These are phyloP conservation scores for Clonostachys chloroleuca DNA, from an alignment of 2,329 filamentous ascomycete species.

Conservation along the genomic window DNA sequence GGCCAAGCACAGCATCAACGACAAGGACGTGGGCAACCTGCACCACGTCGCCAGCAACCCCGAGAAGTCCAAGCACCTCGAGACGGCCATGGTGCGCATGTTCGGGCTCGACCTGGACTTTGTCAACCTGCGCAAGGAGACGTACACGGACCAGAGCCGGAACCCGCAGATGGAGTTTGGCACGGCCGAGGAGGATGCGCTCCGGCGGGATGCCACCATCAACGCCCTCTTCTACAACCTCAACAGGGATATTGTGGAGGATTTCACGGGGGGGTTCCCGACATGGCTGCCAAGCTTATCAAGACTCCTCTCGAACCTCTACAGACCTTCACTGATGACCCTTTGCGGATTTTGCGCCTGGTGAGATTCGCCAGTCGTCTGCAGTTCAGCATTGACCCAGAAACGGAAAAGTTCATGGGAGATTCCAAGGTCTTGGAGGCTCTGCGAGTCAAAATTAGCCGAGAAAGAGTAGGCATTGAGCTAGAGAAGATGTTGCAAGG, in stretches of 20 bases:
- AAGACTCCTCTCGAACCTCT: slow-evolving; percentile 82
- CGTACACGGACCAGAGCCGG: slow-evolving; percentile 81
- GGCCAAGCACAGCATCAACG: slow-evolving; percentile 53
- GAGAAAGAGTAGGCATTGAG: slow-evolving; percentile 83
- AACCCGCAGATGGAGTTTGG: slow-evolving; percentile 94
- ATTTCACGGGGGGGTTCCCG: slow-evolving; percentile 78
- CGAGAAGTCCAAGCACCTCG: slow-evolving; percentile 93
- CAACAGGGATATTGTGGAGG: slow-evolving; percentile 73
- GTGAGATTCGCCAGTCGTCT: slow-evolving; percentile 88
- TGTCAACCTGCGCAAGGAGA: slow-evolving; percentile 90
- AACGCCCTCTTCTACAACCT: slow-evolving; percentile 97
- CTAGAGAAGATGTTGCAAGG: slow-evolving; percentile 88
- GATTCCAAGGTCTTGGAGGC: slow-evolving; percentile 73
- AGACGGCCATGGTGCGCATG: slow-evolving; percentile 82
- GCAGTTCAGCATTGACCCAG: slow-evolving; percentile 69
- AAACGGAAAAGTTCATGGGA: slow-evolving; percentile 69
- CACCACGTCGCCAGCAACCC: slow-evolving; percentile 91
- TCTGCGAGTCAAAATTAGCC: slow-evolving; percentile 83
- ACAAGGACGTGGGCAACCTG: slow-evolving; percentile 64
- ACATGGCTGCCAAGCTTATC: slow-evolving; percentile 70
- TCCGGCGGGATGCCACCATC: slow-evolving; percentile 86
- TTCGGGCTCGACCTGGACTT: slow-evolving; percentile 88
- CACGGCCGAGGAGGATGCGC: slow-evolving; percentile 83
- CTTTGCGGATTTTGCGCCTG: slow-evolving; percentile 78
- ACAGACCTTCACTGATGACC: slow-evolving; percentile 93